Evolutionary conservation across 306 rosid genomes (phyloP), one percentile per base, ranked within the genome.

Genomic region (Quercus mongolica): DNA sequence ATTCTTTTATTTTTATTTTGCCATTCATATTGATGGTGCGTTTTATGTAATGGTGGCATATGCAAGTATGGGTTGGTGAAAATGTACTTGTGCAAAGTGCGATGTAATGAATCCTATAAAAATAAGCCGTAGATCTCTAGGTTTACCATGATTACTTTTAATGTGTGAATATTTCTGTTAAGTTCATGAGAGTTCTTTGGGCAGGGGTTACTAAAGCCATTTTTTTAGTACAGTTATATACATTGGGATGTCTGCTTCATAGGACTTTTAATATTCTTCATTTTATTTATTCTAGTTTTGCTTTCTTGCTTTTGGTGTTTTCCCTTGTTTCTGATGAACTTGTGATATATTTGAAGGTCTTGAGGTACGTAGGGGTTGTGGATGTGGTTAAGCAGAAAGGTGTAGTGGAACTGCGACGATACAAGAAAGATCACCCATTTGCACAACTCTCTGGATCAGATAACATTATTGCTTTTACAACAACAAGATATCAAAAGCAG

Each of bases 331-430:
- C 74, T 30, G 14, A 76, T 59, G 76, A 74, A 56, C 76, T 74
- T 80, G 75, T 74, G 52, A 54, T 77, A 31, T 84, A 26, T 86
- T n/a, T 85, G 82, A 85, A 95, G 99, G 97, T 95, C 23, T 87
- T 95, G 98, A 89, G 99, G 80, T 95, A 88, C 13, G 99, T 95
- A 14, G 99, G 99, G 71, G 96, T 92, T 85, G 99, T 95, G 85
- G 97, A 95, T 55, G 87, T 92, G 89, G 84, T 69, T 69, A 89
- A 89, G 67, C 30, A 85, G 80, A 88, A 82, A 78, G 99, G 99
- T 55, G 77, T 57, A 25, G 99, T 95, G 44, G 89, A 92, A 79
- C 87, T 95, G 88, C 87, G 86, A 82, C 81, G 79, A 76, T 95
- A 95, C 94, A 91, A 86, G 88, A 87, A 89, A 21, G 96, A 95